These are phyloP conservation scores for Alternaria hordeiaustralica DNA, from an alignment of 2,329 filamentous ascomycete species.

Conservation along the genomic window DNA sequence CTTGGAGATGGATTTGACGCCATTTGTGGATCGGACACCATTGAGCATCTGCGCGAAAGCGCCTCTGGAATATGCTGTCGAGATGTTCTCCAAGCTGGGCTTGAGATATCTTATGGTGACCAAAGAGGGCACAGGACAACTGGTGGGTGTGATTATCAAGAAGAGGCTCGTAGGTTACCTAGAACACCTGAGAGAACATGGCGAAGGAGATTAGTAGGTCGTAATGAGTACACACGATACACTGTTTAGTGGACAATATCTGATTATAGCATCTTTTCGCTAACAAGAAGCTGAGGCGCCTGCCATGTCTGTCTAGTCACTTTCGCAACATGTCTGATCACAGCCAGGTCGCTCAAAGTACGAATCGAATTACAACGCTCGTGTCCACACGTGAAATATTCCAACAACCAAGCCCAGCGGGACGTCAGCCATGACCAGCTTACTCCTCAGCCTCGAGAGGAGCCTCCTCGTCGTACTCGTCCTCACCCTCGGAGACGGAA, in stretches of 20 bases:
- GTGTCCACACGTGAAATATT: constrained; percentile 16
- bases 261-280: constrained; percentile 43
- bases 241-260: constrained; percentile 13
- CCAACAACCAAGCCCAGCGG: constrained; percentile 27
- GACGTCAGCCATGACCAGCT: constrained; percentile 22
- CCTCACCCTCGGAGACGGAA: constrained; percentile 94
- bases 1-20: constrained; percentile 52
- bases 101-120: constrained; percentile 62
- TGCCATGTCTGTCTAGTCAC: constrained; percentile 7
- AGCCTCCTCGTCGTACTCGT: constrained; percentile 90
- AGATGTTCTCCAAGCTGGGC: constrained; percentile 66
- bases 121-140: constrained; percentile 58
- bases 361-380: constrained; percentile 31
- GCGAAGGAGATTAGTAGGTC: neutral
- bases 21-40: constrained; percentile 62
- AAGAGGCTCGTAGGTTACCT: constrained; percentile 63
- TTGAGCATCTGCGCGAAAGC: constrained; percentile 58
- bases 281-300: constrained; percentile 44
- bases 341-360: constrained; percentile 34
- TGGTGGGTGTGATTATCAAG: constrained; percentile 65
- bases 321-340: neutral
- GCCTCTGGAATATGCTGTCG: constrained; percentile 65
- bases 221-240: neutral
- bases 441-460: constrained; percentile 73
- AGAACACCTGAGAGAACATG: constrained; percentile 41